Base-by-base conservation (phyloP, 305 asterid species). In the Solanum aculeatissimum region DNA sequence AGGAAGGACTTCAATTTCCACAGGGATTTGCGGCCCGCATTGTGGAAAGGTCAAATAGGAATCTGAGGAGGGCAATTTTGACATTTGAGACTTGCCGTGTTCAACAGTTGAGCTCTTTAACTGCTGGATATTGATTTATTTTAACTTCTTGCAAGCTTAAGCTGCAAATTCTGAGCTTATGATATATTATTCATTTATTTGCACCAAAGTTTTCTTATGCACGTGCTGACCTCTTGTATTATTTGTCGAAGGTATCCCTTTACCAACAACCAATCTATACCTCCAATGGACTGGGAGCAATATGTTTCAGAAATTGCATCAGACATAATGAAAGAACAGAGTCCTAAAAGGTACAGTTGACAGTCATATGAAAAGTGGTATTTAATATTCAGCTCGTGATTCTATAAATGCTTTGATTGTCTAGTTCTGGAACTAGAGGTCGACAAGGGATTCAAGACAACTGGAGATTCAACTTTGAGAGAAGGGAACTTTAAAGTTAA, bases 281-380 rank as follows among this genome's bases (percentile, higher is more conserved):
- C 98, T 49, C 95, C 94, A 9, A 96, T 95, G 98, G 98, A 97
- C 85, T 97, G 99, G 99, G 99, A 97, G 90, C 96, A 94, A 91
- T 97, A 93, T 86, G 92, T 97, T 85, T 88, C 98, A 81, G 97
- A 95, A 87, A 94, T 97, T 83, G 97, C 97, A 51, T 90, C 97
- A 83, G 96, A 93, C 93, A 95, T 97, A 80, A 90, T 97, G 87
- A 95, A 94, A 89, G 99, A 97, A 91, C 98, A 97, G 89, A 95
- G 94, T 87, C 99, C 99, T 53, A 97, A 97, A 93, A 85, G 99
- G 99, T 97, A 88, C 85, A 86, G 57, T 80, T 49, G 85, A n/a
- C 80, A 54, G 51, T 83, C 60, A 86, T 77, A 81, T 85, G 55
- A 66, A 19, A 63, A 63, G 18, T 60, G 60, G 81, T 25, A 47